Base-by-base conservation (phyloP, 306 rosid genomes). In the Rosa multiflora region DNA sequence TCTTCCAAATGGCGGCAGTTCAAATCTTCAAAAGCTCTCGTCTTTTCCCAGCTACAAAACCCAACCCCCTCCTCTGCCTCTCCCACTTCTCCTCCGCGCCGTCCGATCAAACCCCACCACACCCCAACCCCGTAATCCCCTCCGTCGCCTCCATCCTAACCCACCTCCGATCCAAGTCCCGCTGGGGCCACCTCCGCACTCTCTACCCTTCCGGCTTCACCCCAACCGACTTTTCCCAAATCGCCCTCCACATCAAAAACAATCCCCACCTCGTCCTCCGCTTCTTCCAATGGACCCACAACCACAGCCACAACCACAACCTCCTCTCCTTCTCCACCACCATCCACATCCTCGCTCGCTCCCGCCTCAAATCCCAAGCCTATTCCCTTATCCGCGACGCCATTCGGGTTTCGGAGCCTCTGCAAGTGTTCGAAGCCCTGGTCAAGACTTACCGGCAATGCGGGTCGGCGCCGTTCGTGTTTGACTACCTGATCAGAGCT, bases 391-490 rank as follows among this genome's bases (percentile, higher is more conserved):
- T 94, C 56, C 66, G 66, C 15, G 75, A 77, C 11, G 89, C 97
- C 5, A 74, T 91, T 77, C 86, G 86, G 58, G 67, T 76, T 10
- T 58, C 86, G 18, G 35, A 78, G 51, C 71, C 94, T 0, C 20
- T 89, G 83, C 84, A 83, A 80, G 83, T 94, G 61, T 94, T 94
- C 11, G 78, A 90, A 64, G 63, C 85, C 44, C 93, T 94, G 1
- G 89, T 87, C 5, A 90, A 55, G 72, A 87, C 91, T 26, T 94
- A 92, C 61, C 83, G 75, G 26, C 83, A 76, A 58, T 90, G 92
- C 58, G 94, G 85, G 0, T 94, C 97, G 9, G 90, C 97, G 7
- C 97, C 97, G 0, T 94, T 94, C 61, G 94, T 94, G 43, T 90
- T 94, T 35, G 94, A 90, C 82, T 83, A 90, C 73, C 77, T 94